phyloP scores from a whole-genome alignment of 441 rosid genomes.

The Adansonia grandidieri region DNA sequence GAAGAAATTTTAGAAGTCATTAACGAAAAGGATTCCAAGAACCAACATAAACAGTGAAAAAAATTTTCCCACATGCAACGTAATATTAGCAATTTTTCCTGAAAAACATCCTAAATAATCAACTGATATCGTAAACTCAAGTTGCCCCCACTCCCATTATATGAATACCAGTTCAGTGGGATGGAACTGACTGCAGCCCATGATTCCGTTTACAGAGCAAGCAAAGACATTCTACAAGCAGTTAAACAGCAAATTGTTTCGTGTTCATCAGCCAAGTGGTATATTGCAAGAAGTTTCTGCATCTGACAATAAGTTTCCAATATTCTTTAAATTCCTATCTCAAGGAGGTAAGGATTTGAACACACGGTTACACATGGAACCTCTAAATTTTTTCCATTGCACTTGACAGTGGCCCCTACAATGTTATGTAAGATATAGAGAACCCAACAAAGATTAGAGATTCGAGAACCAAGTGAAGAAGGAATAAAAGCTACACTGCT shows the following conservation, averaged over 20 bases:
- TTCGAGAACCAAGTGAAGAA: not conserved
- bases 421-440: not conserved
- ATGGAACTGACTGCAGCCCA: not conserved
- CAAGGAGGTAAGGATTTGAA: slow-evolving; percentile 13
- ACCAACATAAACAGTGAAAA: not conserved
- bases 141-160: not conserved
- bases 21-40: not conserved
- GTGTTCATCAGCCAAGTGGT: slow-evolving; percentile 3
- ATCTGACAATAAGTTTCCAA: not conserved
- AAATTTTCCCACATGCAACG: not conserved
- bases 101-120: slow-evolving; percentile 1
- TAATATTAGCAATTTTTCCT: not conserved
- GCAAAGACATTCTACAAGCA: slow-evolving; percentile 4
- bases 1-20: slow-evolving; percentile 7
- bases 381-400: not conserved
- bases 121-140: not conserved
- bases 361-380: not conserved
- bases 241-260: not conserved
- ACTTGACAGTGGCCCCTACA: not conserved
- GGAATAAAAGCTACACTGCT: not conserved
- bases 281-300: not conserved
- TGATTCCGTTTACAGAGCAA: not conserved
- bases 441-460: not conserved
- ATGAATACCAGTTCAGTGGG: not conserved
- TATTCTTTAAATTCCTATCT: not conserved